Conservation (phyloP, 306 rosid species). For the Vigna nakashimae region DNA sequence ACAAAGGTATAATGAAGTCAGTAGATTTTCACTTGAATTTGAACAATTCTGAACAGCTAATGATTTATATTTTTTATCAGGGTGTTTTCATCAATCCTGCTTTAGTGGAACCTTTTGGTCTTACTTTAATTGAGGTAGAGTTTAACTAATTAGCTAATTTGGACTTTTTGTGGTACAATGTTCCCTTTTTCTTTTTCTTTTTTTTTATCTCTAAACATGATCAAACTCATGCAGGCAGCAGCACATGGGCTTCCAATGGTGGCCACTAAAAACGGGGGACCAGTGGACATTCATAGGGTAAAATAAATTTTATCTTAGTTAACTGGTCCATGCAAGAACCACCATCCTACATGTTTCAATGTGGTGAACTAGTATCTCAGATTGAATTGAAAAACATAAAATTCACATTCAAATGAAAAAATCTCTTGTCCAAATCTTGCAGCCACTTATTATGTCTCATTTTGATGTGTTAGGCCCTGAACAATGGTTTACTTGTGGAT, state of each 20-base stretch:
- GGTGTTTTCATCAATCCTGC: conserved; percentile 98
- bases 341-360: conserved; percentile 1
- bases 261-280: conserved; percentile 94
- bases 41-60: conserved; percentile 38
- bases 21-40: conserved; percentile 9
- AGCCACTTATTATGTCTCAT: conserved; percentile 20
- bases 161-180: conserved; percentile 3
- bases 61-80: conserved; percentile 55
- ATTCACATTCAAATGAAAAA: conserved; percentile 14
- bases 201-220: background rate
- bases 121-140: conserved; percentile 89
- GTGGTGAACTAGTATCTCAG: conserved; percentile 32
- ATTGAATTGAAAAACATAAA: conserved; percentile 22
- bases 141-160: conserved; percentile 32
- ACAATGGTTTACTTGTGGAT: conserved; percentile 52
- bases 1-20: conserved; percentile 66
- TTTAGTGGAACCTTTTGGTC: conserved; percentile 91
- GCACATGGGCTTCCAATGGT: conserved; percentile 97
- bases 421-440: conserved; percentile 17
- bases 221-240: conserved; percentile 71
- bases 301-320: conserved; percentile 33
- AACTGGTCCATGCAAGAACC: background rate
- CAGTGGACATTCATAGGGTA: conserved; percentile 90
- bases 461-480: conserved; percentile 46
- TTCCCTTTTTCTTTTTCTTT: background rate